Conservation (phyloP, 2,329 filamentous ascomycete species). For the Aspergillus quadrilineatus region DNA sequence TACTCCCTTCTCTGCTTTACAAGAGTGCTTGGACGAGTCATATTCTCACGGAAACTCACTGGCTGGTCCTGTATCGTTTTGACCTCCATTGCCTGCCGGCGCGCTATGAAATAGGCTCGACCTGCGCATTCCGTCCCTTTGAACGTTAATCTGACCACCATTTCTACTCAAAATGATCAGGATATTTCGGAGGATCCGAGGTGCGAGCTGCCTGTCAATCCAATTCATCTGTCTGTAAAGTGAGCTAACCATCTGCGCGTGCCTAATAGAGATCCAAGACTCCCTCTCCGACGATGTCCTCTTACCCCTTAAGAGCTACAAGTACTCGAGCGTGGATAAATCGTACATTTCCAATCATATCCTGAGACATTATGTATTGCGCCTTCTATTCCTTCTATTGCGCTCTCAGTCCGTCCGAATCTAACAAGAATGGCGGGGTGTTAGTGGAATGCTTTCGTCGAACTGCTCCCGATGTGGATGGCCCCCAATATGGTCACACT, state of each 20-base stretch:
- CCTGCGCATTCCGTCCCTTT: neutral
- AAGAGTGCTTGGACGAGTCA: neutral
- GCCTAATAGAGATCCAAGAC: conserved; percentile 44
- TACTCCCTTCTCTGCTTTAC: neutral
- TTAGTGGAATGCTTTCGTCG: conserved; percentile 96
- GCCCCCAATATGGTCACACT: conserved; percentile 98
- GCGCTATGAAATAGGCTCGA: conserved; percentile 7
- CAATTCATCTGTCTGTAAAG: neutral
- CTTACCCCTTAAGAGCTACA: conserved; percentile 88
- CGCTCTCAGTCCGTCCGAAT: conserved; percentile 4
- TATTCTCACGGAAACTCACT: neutral
- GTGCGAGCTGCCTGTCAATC: conserved; percentile 22
- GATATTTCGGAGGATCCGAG: conserved; percentile 38
- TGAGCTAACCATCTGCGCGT: conserved; percentile 5
- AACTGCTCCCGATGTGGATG: conserved; percentile 90
- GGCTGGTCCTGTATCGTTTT: conserved; percentile 5
- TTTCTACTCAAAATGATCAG: conserved; percentile 28
- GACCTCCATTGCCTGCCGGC: neutral
- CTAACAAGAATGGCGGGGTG: conserved; percentile 12
- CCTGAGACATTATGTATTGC: conserved; percentile 84
- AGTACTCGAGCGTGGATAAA: conserved; percentile 96
- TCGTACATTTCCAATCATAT: conserved; percentile 92
- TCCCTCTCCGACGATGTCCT: conserved; percentile 85
- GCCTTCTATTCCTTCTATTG: neutral
- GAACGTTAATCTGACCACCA: neutral